Evolutionary conservation across 148 eudicot species (phyloP).

Genomic region (Suaeda aralocaspica): DNA sequence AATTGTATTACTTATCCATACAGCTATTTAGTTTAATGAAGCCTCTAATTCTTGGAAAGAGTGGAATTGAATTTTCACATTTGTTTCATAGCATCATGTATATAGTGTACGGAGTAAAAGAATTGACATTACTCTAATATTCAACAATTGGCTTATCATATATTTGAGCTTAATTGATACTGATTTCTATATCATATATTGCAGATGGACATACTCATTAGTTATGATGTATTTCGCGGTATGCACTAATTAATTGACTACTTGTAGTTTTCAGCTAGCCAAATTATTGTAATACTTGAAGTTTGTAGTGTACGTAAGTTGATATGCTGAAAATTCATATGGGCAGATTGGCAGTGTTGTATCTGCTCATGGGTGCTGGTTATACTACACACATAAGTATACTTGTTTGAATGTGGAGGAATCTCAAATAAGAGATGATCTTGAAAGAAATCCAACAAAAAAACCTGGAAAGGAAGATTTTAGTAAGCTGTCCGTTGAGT

Average conservation of each 20-base stretch:
- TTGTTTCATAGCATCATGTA: no score
- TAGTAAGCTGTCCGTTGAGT: slow-evolving; percentile 12
- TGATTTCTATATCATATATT: not conserved
- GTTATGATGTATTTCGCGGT: slow-evolving; percentile 69
- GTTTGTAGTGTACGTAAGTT: no score
- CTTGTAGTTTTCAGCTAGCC: no score
- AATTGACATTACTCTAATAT: no score
- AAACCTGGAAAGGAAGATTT: not conserved
- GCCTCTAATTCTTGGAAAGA: no score
- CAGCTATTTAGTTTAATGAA: no score
- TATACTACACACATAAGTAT: slow-evolving; percentile 26
- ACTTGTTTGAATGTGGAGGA: slow-evolving; percentile 8
- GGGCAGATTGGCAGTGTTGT: slow-evolving; percentile 43
- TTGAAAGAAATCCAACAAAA: slow-evolving; percentile 18
- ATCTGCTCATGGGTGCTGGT: slow-evolving; percentile 49
- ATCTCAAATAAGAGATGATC: slow-evolving; percentile 21
- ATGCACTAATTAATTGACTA: slow-evolving; percentile 24
- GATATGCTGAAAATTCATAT: no score
- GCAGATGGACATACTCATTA: slow-evolving; percentile 71
- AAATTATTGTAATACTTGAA: no score
- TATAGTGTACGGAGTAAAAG: no score
- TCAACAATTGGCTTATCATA: not conserved
- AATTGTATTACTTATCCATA: no score
- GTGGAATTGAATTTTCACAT: no score
- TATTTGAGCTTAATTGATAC: not conserved